Evolutionary conservation across 176 grass and related monocot species (phyloP), one percentile per base, ranked within the genome.

Genomic region (Aegilops speltoides): DNA sequence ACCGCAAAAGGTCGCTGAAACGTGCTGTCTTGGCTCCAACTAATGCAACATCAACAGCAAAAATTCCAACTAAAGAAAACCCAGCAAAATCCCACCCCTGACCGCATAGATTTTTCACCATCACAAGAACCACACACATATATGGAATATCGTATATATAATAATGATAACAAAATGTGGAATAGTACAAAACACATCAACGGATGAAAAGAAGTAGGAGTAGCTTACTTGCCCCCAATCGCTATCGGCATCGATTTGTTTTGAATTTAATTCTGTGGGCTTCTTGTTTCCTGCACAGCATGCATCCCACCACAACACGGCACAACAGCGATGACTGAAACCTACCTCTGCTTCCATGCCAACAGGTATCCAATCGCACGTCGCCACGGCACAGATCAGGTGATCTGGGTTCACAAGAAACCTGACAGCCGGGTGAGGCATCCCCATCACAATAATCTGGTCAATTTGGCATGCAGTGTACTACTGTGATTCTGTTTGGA

Each of bases 251-350:
- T 32, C 46, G 8, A 19, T 54, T 76, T 54, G 10, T 22, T 59
- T 32, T 56, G 1, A 22, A 20, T 32, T 76, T 5, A 76, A 76
- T 76, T 76, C 16, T 10, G 82, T 76, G 88, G 82, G 70, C 69
- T 37, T 82, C 78, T 61, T 86, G 88, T 82, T 89, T 79, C 88
- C 88, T 76, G 46, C 73, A 76, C 73, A 76, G 73, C 26, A 22
- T 81, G 46, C 77, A 50, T 68, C 82, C 87, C 76, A 22, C 19
- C 23, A 31, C 64, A 8, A 56, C 87, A 89, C 77, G 82, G 68
- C 82, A 89, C 19, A 25, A 41, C n/a, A 26, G 36, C n/a, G 46
- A 52, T 82, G 70, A 89, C 62, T n/a, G 78, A 33, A 62, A 82
- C 83, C 83, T 77, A 89, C 75, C 83, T 69, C 62, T 86, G 78